Conservation (phyloP, 2,329 filamentous ascomycete species). For the Aaosphaeria pasadenensis region DNA sequence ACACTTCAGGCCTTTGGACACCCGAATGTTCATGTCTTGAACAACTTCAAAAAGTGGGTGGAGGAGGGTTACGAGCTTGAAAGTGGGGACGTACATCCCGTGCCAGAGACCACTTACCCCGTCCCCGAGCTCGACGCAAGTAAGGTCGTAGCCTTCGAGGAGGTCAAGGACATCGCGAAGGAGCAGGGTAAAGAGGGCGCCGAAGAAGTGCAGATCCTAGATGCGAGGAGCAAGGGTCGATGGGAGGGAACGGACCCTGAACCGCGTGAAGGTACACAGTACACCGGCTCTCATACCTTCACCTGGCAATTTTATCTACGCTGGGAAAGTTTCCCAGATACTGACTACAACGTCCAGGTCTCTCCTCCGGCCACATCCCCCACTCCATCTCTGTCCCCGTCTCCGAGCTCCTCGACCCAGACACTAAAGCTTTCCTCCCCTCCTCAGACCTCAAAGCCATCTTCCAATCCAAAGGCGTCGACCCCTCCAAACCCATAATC, state of each 20-base stretch:
- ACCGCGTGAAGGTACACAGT: slow-evolving; percentile 66
- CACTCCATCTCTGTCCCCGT: slow-evolving; percentile 82
- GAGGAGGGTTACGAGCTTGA: slow-evolving; percentile 79
- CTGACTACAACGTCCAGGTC: slow-evolving; percentile 23
- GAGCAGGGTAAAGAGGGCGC: slow-evolving; percentile 79
- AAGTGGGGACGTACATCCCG: slow-evolving; percentile 63
- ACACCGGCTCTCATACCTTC: neutral
- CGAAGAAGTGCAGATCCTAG: slow-evolving; percentile 82
- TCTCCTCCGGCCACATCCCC: slow-evolving; percentile 90
- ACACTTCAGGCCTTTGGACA: slow-evolving; percentile 90
- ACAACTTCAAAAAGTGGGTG: slow-evolving; percentile 96
- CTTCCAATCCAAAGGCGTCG: slow-evolving; percentile 76
- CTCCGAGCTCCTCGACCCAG: slow-evolving; percentile 72
- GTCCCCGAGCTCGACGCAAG: slow-evolving; percentile 47
- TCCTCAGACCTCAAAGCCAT: slow-evolving; percentile 69
- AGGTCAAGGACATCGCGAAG: slow-evolving; percentile 72
- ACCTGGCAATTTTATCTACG: neutral
- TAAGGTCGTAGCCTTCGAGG: slow-evolving; percentile 76
- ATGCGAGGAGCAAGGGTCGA: slow-evolving; percentile 76
- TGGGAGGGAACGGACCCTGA: slow-evolving; percentile 84
- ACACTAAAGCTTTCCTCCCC: slow-evolving; percentile 76
- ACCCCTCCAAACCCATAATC: slow-evolving; percentile 77
- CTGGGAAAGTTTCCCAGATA: neutral
- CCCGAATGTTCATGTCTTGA: slow-evolving; percentile 79
- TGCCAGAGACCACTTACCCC: slow-evolving; percentile 40